Evolutionary conservation across 2,329 filamentous ascomycete species (phyloP), one percentile per base, ranked within the genome.

Genomic region (Aspergillus fijiensis): DNA sequence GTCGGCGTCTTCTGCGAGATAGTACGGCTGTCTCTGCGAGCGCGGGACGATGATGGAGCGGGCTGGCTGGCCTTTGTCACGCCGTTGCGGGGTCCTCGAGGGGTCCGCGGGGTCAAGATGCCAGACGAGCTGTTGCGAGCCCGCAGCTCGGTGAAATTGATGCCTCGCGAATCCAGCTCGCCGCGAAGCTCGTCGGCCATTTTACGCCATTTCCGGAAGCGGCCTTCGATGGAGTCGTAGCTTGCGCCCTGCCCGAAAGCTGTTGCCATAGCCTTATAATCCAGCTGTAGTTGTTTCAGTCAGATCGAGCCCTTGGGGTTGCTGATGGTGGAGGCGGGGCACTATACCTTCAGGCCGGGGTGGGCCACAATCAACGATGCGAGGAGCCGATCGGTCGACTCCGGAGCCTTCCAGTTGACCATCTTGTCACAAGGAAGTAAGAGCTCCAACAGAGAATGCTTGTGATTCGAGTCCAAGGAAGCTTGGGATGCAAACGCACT

Each of bases 141-240:
- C 23, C 56, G 59, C 10, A 66, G 23, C 4, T 60, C 49, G 4
- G 60, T 57, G 33, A 35, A 16, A 12, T 16, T 35, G n/a, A 61
- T 51, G 9, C 61, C 69, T 2, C 59, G 51, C 0, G 51, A 12
- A 2, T 59, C 56, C 2, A 69, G 66, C 5, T 74, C 71, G 4
- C 67, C 67, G 47, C 70, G 69, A 14, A 82, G 70, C 0, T 63
- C 62, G 0, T 70, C 67, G 0, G 81, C 79, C 1, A 70, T 52
- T 51, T 76, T 76, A 51, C 81, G 82, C 60, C 76, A 77, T 50
- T 73, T 75, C 49, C 80, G 78, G 39, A 84, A 76, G 2, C 75
- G 76, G 49, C 75, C 74, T 61, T 84, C 78, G 25, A 84, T 76
- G 0, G 81, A 71, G 60, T 82, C 73, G 69, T 81, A 82, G 0